Evolutionary conservation across 805 yeast species (phyloP), one percentile per base, ranked within the genome.

Genomic region (Wickerhamomyces canadensis): DNA sequence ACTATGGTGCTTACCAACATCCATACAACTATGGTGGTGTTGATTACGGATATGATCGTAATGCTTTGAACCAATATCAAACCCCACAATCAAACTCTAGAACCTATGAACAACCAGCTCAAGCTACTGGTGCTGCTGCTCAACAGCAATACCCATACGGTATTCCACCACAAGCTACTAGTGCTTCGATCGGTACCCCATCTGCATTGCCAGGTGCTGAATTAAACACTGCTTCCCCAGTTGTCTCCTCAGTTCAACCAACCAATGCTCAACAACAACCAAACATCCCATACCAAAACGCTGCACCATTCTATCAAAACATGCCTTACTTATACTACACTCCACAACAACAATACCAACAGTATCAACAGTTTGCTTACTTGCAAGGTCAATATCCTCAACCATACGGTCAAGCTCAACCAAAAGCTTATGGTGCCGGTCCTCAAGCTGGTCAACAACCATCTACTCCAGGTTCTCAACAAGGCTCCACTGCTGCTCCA

Each of bases 301-400:
- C 14, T 19, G 24, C 24, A 27, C 51, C 47, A 36, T 47, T 39
- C 38, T 43, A 36, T 40, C 46, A 40, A 33, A 37, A 38, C 38
- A 36, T 40, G 28, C 56, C 54, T 31, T 55, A 53, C 44, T 44
- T 51, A 46, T 57, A 56, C 43, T 47, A 46, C 43, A 54, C 53
- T 34, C 49, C 43, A 42, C 49, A 42, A 31, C 32, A 30, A 17
- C 41, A 36, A 29, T 48, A 44, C 25, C 47, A 37, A 26, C 46
- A 39, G 34, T 43, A 33, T 30, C 27, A 35, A 18, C 31, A n/a
- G n/a, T n/a, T n/a, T n/a, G n/a, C n/a, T 23, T 43, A 38, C 38
- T 5, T 26, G 14, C 48, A 44, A 32, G 42, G 38, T 18, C 43
- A 39, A 27, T 39, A 34, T 27, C 21, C 32, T 13, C 7, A 16